Evolutionary conservation across 2,329 filamentous ascomycete genomes (phyloP), one percentile per base, ranked within the genome.

Genomic region (Orbilia quercus): DNA sequence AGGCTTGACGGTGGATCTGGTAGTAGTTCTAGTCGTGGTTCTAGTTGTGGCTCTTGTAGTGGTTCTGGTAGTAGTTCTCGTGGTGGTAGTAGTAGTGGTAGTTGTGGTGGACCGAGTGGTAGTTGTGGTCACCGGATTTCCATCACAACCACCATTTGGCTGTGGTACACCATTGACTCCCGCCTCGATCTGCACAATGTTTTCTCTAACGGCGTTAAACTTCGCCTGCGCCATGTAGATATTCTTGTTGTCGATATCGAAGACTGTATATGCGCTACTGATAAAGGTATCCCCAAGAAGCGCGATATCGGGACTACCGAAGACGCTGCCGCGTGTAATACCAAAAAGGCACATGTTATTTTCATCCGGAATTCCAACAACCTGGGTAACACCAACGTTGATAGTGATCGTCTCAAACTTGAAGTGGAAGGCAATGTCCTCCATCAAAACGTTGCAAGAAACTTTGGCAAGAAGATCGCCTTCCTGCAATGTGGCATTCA

Each of bases 261-360:
- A 86, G 59, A 86, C 85, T 55, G 85, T 84, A 77, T 87, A 87
- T 0, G 85, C 85, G 0, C 85, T 87, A 59, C 86, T 83, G 28
- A 88, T 79, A 77, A 88, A 88, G 0, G 84, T 85, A 76, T 87
- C 86, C 45, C 86, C 86, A 7, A 88, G 82, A 48, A 87, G 80
- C 75, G 80, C 85, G 0, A 83, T 50, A 23, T 50, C 42, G 1
- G 57, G 20, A 38, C 85, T 22, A 18, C 57, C 57, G 14, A 60
- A 50, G n/a, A 25, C 9, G 57, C 57, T 40, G 44, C 42, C 44
- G 16, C 6, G 85, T 76, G 84, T 82, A 64, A 89, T 83, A 54
- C 86, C 86, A 59, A 88, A 85, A 76, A 85, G 82, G 78, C 87
- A 89, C 9, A 78, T 7, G 34, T 55, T 71, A 7, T 82, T 78